Conservation (phyloP, 164 flowering plant species). For the Hamamelis virginiana region DNA sequence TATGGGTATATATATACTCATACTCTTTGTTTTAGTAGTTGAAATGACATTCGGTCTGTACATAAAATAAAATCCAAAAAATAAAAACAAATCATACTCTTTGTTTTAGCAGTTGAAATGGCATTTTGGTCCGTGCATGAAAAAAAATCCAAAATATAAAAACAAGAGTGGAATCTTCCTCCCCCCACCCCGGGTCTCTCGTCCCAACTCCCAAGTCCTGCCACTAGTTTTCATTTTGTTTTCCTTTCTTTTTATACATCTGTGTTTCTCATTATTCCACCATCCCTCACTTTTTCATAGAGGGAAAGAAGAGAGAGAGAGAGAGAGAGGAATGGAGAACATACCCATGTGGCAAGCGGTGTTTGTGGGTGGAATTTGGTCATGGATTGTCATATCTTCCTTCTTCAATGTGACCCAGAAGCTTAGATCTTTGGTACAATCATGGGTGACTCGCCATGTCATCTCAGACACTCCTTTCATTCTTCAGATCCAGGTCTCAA, state of each 20-base stretch:
- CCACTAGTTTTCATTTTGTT: background rate
- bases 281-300: background rate
- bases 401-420: constrained; percentile 55
- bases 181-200: too few relatives aligned
- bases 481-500: constrained; percentile 77
- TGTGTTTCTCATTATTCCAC: constrained; percentile 5
- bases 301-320: constrained; percentile 13
- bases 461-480: constrained; percentile 46
- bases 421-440: constrained; percentile 74
- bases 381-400: constrained; percentile 69
- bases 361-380: constrained; percentile 42
- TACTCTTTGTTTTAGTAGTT: too few relatives aligned
- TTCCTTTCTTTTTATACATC: background rate
- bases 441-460: constrained; percentile 68
- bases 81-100: too few relatives aligned
- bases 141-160: too few relatives aligned
- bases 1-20: too few relatives aligned
- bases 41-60: too few relatives aligned
- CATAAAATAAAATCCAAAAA: too few relatives aligned
- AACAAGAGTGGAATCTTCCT: too few relatives aligned
- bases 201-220: too few relatives aligned
- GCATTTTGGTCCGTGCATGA: too few relatives aligned
- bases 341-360: constrained; percentile 61
- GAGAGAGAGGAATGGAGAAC: constrained; percentile 51
- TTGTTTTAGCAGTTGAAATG: too few relatives aligned